A percentile compares a stretch with the other conserved stretches of the same genome.
These are phyloP conservation scores for Trametes cingulata DNA, from an alignment of 768 basidiomycete genomes.

Conservation along the genomic window DNA sequence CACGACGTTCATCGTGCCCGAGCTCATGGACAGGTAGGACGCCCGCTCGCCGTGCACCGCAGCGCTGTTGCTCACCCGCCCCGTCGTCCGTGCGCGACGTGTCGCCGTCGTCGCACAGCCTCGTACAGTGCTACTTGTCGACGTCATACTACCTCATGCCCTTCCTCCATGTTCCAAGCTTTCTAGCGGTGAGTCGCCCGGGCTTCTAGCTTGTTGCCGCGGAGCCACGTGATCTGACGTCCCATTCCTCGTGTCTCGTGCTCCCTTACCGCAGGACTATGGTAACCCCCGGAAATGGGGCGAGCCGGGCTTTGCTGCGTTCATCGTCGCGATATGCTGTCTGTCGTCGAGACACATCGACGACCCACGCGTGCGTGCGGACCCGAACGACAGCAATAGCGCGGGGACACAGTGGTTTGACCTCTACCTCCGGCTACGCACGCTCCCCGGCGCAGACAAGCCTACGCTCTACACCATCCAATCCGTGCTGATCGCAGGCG, in stretches of 20 bases:
- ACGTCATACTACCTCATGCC: conserved; percentile 94
- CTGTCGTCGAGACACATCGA: conserved; percentile 91
- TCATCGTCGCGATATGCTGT: conserved; percentile 92
- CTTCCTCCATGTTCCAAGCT: conserved; percentile 89
- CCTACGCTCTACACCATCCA: conserved; percentile 93
- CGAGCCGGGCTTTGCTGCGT: conserved; percentile 91
- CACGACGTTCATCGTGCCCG: conserved; percentile 82
- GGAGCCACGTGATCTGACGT: conserved; percentile 10
- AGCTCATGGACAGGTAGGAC: conserved; percentile 88
- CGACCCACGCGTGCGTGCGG: conserved; percentile 83
- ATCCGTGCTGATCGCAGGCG: conserved; percentile 87
- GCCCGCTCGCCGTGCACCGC: conserved; percentile 3
- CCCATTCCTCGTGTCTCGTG: not conserved
- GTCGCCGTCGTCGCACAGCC: conserved; percentile 46
- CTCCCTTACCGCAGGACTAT: conserved; percentile 64
- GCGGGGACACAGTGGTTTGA: conserved; percentile 93
- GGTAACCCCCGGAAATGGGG: conserved; percentile 94
- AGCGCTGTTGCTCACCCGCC: conserved; percentile 20
- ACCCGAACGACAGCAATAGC: conserved; percentile 80
- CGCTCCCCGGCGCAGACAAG: conserved; percentile 83
- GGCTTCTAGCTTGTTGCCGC: not conserved
- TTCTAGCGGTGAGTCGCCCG: conserved; percentile 61
- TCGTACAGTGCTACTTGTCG: conserved; percentile 83
- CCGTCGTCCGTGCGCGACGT: conserved; percentile 17
- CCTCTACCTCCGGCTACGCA: conserved; percentile 81